A percentile compares a stretch with the other conserved stretches of the same genome.
These are phyloP conservation scores for Rutstroemia sp. DNA, from an alignment of 2,329 filamentous ascomycete genomes.

Conservation along the genomic window DNA sequence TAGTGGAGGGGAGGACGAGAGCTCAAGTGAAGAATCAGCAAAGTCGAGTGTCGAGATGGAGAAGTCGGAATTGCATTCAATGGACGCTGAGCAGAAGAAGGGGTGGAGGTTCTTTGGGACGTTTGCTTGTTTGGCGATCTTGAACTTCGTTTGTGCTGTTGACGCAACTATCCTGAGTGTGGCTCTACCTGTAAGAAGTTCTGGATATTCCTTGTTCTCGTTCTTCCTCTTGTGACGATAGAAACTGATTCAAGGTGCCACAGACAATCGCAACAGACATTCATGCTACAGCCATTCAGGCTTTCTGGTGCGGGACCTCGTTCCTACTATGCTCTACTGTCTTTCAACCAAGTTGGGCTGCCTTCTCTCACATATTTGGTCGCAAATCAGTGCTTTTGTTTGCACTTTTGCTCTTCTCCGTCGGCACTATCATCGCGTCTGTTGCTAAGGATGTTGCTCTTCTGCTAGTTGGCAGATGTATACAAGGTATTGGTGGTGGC, in stretches of 20 bases:
- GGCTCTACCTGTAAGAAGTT: conserved; percentile 18
- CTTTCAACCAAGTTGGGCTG: conserved; percentile 40
- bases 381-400: conserved; percentile 18
- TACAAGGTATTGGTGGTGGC: conserved; percentile 44
- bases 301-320: conserved; percentile 60
- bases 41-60: not conserved
- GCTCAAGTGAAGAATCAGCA: not conserved
- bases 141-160: conserved; percentile 50
- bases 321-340: conserved; percentile 59
- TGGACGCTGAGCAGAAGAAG: not conserved
- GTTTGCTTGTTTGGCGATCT: conserved; percentile 19
- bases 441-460: conserved; percentile 22
- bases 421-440: conserved; percentile 28
- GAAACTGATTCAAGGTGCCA: not conserved
- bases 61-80: not conserved
- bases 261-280: conserved; percentile 48
- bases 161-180: conserved; percentile 51
- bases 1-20: not conserved
- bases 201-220: not conserved
- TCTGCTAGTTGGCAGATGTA: conserved; percentile 29
- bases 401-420: conserved; percentile 18
- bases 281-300: conserved; percentile 46
- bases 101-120: conserved; percentile 19
- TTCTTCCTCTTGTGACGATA: not conserved
- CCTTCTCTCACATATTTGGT: conserved; percentile 22